Evolutionary conservation across 768 basidiomycete genomes (phyloP), one percentile per base, ranked within the genome.

Genomic region (Rubroboletus pulcherrimus): DNA sequence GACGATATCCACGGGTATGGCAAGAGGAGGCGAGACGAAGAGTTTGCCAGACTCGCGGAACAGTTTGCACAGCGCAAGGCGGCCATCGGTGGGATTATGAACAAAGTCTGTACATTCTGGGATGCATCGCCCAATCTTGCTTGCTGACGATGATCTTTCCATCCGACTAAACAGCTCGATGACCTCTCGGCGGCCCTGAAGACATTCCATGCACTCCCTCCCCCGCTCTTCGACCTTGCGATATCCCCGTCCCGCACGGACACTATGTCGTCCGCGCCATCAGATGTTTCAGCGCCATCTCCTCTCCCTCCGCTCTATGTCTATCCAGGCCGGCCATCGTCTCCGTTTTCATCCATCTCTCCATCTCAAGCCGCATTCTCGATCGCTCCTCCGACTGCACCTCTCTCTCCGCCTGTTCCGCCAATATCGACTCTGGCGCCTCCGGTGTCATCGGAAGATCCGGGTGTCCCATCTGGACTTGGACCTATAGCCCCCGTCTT

Each of bases 41-140:
- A 89, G 63, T 91, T 91, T 67, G 78, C 80, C 7, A 82, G 76
- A 57, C 74, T 90, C 35, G 80, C 85, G 8, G 78, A 81, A 53
- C 84, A 84, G 62, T 91, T 91, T 65, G 78, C 81, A 49, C 84
- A 84, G 29, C 78, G 86, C 52, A 89, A 85, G 65, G 79, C 82
- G 55, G 81, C 82, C 33, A 87, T 91, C 19, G 79, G 82, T 50
- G 78, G 75, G 31, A 86, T 92, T 33, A 91, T 91, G 89, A 67
- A 66, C 67, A 89, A 89, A 79, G 89, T 87, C 57, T 33, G 59
- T 53, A 19, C 45, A 15, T 53, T 19, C 33, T 2, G 12, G 21
- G 6, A 5, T 33, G 31, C n/a, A 5, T 30, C 17, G 4, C 14
- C 26, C 19, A 5, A 11, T 24, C n/a, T n/a, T 47, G 11, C n/a